Evolutionary conservation across 2,329 filamentous ascomycete genomes (phyloP), one percentile per base, ranked within the genome.

Genomic region (Aplosporella prunicola): DNA sequence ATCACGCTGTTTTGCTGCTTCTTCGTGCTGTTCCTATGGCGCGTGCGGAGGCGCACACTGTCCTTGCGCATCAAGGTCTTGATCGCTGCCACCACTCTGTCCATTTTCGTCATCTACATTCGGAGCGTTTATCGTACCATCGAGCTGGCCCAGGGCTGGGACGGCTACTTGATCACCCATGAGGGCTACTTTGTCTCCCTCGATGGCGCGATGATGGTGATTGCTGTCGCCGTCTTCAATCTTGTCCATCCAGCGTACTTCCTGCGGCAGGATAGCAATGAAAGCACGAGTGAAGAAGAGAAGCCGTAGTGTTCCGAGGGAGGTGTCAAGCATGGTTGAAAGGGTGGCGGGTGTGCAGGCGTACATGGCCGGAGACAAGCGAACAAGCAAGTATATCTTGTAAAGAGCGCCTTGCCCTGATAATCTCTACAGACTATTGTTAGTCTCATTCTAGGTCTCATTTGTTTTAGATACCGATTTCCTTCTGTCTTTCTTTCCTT

Each of bases 1-100:
- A 67, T 78, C 39, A 60, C 66, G 20, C 41, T 70, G 39, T 78
- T 79, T 51, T 64, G 64, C 29, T 42, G 51, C 45, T 56, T 69
- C 25, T 64, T 73, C 3, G 54, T 48, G 14, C 68, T 71, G 42
- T 75, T 74, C 47, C 50, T 74, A 17, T 51, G 55, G 6, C 58
- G 66, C 4, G 27, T 16, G 9, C 9, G 15, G 9, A 11, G 9
- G 9, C 7, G 8, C 8, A 7, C 15, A 8, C 27, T 29, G 9
- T 14, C 27, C 27, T 9, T 9, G 14, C 9, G 27, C 27, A 14
- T 14, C 27, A 29, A 16, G 14, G 8, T 10, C 15, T 18, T 39
- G 9, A 35, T 50, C 6, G 49, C 32, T n/a, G 63, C 64, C 1
- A 62, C 65, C 44, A 46, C 61, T 2, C 51, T 69, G 31, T 66